phyloP scores from a whole-genome alignment of 257 asterid species.

The Solanum appendiculatum region DNA sequence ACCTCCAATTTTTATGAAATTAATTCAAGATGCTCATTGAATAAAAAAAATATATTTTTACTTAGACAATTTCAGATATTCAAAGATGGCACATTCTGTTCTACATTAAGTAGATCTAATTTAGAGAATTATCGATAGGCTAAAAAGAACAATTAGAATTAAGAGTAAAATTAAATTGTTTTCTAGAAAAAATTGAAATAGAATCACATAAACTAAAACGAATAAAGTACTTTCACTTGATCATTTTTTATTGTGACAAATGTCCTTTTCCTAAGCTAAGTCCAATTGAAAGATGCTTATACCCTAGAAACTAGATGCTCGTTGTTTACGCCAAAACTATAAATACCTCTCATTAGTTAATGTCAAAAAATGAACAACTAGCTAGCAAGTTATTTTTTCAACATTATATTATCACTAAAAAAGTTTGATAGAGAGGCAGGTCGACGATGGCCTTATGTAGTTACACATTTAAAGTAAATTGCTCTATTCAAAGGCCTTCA shows the following conservation, averaged over 20 bases:
- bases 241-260: not conserved
- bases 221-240: not conserved
- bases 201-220: not conserved
- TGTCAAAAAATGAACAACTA: not conserved
- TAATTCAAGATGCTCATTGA: no score
- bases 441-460: not conserved
- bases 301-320: not conserved
- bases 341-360: not conserved
- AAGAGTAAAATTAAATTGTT: not conserved
- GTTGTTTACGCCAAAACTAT: not conserved
- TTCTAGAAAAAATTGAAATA: not conserved
- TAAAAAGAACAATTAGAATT: no score
- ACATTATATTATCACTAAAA: not conserved
- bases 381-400: not conserved
- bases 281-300: not conserved
- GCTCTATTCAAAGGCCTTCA: conserved; percentile 8
- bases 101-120: no score
- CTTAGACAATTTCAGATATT: no score
- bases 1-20: no score
- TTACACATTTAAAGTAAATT: conserved; percentile 2
- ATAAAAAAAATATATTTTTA: no score
- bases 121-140: no score
- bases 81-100: no score
- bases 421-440: not conserved
- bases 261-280: not conserved